Evolutionary conservation across 768 basidiomycete species (phyloP), one percentile per base, ranked within the genome.

Genomic region (Asterophora parasitica): DNA sequence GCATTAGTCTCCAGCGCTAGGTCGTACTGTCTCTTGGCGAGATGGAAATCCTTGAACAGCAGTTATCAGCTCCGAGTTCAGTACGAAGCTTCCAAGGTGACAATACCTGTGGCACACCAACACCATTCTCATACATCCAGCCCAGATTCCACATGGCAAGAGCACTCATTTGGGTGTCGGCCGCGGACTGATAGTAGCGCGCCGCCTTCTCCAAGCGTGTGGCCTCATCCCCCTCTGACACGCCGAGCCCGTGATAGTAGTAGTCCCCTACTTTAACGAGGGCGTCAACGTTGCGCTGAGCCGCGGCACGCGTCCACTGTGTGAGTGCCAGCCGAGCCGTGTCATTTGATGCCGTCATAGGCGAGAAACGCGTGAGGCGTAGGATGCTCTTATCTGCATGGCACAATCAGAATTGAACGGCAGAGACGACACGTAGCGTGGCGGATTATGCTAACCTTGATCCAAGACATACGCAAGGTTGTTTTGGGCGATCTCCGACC

Each of bases 101-200:
- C 9, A 26, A 37, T 52, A 89, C 91, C 75, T 88, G 86, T 19
- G 88, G 82, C 0, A 98, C 90, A 2, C 96, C 96, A 16, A 89
- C 64, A 0, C 96, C 96, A 57, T 92, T 91, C 69, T 98, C 95
- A 64, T 97, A 98, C 96, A 98, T 98, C 90, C 91, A 97, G 1
- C 95, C 96, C 9, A 98, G 69, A 60, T 97, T 96, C 92, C 92
- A 97, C 84, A 96, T 91, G 1, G 96, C 93, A 53, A 98, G 73
- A 1, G 96, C 92, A 56, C 92, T 96, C 58, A 87, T 57, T 51
- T 94, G 90, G 2, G 91, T 94, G 54, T 93, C 92, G 2, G 90
- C 92, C 3, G 96, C 96, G 26, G 89, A 87, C 61, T 90, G 92
- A 59, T 99, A 99, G 61, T 90, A 97, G 20, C 85, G 81, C 0